Conservation (phyloP, 495 filamentous ascomycete species). For the Thermochaetoides thermophila region DNA sequence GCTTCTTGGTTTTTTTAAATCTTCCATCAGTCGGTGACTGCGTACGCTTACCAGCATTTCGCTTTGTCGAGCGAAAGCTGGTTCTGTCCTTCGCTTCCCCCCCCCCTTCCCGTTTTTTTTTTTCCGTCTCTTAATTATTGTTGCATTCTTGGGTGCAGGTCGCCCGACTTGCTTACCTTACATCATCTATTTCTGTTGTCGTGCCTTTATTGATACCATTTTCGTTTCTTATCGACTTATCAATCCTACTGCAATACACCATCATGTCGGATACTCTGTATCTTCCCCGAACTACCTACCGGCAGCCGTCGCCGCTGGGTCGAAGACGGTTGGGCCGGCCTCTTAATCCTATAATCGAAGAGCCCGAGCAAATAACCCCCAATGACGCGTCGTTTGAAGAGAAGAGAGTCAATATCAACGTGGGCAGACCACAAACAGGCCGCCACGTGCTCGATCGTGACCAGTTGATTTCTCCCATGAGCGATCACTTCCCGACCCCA, state of each 20-base stretch:
- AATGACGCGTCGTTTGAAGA: slow-evolving; percentile 12
- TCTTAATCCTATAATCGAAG: slow-evolving; percentile 84
- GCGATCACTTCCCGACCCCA: slow-evolving; percentile 48
- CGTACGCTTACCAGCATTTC: too few species aligned
- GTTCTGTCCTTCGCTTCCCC: slow-evolving; percentile 24
- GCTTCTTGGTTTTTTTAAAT: slow-evolving; percentile 19
- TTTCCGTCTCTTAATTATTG: slow-evolving; percentile 15
- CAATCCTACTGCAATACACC: slow-evolving; percentile 13
- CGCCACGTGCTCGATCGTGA: too few species aligned
- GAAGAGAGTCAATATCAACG: slow-evolving; percentile 21
- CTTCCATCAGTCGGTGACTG: too few species aligned
- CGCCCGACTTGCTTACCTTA: slow-evolving; percentile 21
- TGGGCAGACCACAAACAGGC: too few species aligned
- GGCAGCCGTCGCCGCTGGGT: slow-evolving; percentile 55
- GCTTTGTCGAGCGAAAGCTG: slow-evolving; percentile 39
- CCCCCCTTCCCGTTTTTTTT: too few species aligned
- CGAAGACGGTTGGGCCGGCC: slow-evolving; percentile 40
- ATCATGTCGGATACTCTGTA: slow-evolving; percentile 44
- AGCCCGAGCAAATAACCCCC: slow-evolving; percentile 30
- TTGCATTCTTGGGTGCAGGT: slow-evolving; percentile 25
- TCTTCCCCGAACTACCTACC: slow-evolving; percentile 44
- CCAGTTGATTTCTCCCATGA: slow-evolving; percentile 41
- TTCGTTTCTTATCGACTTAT: slow-evolving; percentile 7
- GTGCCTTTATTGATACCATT: slow-evolving; percentile 9
- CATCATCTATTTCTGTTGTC: slow-evolving; percentile 11